Conservation (phyloP, 495 filamentous ascomycete genomes). For the Cairneyella variabilis region DNA sequence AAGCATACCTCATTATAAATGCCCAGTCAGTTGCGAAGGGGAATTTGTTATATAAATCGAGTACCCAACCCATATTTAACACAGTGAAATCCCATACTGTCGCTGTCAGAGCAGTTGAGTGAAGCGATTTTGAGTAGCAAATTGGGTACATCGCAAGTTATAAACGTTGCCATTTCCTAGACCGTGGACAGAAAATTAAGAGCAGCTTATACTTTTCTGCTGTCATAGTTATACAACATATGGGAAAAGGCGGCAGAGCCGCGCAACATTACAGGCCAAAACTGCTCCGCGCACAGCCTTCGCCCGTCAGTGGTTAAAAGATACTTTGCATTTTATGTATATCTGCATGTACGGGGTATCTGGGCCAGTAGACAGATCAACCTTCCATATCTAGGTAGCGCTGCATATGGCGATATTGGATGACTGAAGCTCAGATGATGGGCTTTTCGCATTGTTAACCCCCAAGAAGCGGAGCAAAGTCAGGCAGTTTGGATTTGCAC, state of each 20-base stretch:
- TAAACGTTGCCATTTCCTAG: too few relatives aligned
- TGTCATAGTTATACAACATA: background rate
- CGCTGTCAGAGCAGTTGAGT: too few relatives aligned
- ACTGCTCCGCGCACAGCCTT: background rate
- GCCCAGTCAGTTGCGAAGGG: too few relatives aligned
- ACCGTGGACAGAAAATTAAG: background rate
- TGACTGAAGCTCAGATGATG: background rate
- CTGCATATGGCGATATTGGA: background rate
- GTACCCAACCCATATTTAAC: too few relatives aligned
- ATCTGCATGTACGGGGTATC: background rate
- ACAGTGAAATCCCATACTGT: too few relatives aligned
- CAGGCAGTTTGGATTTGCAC: too few relatives aligned
- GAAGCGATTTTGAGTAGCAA: too few relatives aligned
- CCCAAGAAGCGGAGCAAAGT: background rate
- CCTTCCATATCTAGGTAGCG: background rate
- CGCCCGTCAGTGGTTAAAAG: background rate
- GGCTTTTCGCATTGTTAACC: background rate
- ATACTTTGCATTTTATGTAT: background rate
- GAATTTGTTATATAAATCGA: too few relatives aligned
- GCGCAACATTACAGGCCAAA: background rate
- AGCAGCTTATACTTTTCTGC: background rate
- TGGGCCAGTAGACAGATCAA: background rate
- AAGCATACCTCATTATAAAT: too few relatives aligned
- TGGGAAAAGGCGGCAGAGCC: background rate
- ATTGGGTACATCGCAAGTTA: too few relatives aligned